Base-by-base conservation (phyloP, 768 basidiomycete species). In the Cystobasidium ongulense region DNA sequence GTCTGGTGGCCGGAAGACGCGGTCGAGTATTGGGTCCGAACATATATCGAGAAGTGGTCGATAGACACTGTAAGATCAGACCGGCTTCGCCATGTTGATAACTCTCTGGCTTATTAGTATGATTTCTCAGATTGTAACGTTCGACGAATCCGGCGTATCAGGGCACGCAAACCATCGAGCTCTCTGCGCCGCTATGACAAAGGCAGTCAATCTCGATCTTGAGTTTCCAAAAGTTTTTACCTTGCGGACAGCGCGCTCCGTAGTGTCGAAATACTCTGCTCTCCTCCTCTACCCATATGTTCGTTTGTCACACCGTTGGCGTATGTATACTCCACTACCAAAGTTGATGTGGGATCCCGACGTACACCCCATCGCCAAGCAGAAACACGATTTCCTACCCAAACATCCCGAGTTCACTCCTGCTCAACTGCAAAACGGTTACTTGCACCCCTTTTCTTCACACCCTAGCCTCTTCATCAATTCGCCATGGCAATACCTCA, bases 161-260 rank as follows among this genome's bases (percentile, higher is more conserved):
- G 74, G 78, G 0, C 83, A 83, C 65, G 79, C 80, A 7, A 83
- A 83, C 74, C 83, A 83, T 74, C 78, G 77, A 13, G 76, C 81
- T 0, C 59, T 82, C 10, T 63, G 79, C 0, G 41, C 33, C 0
- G 76, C 77, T 7, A 33, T 80, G 3, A 11, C 75, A 41, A 72
- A 38, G 23, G 73, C 64, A 33, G 29, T 46, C 5, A 21, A 23
- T 10, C 18, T 54, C 27, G 67, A 65, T 27, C 57, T 72, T 0
- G 0, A 29, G 1, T 70, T 74, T 36, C 73, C 75, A 1, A 70
- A 53, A 21, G 18, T 74, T 25, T 77, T 46, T 43, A 33, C 73
- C 2, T 52, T 79, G 25, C 38, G 33, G 0, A 78, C 78, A 0
- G 65, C 76, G n/a, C 68, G 68, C 10, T 53, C 35, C 23, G 8